Evolutionary conservation across 345 rosid genomes (phyloP), one percentile per base, ranked within the genome.

Genomic region (Rhodomyrtus tomentosa): DNA sequence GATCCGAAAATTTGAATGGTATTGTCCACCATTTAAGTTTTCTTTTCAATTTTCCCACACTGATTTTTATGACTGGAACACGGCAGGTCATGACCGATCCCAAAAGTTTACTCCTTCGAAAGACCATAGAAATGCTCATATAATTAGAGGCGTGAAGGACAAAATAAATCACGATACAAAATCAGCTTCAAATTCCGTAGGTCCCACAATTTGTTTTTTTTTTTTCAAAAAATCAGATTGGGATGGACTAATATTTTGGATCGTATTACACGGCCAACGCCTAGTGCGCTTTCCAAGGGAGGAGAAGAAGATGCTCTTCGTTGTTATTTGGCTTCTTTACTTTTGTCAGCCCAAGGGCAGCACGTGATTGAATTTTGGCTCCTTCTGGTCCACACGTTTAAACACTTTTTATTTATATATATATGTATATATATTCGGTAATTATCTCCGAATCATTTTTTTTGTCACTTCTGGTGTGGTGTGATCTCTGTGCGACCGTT

Each of bases 81-180:
- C 20, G 18, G 13, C 20, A 0, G 0, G 36, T 58, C 68, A n/a
- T 1, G 1, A 1, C 13, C 1, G 15, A 15, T n/a, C n/a, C n/a
- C n/a, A n/a, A n/a, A 6, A 14, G 2, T 36, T 58, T 12, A 32
- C 36, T 58, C 32, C 36, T 13, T n/a, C 32, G 29, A 58, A 58
- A 3, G 20, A n/a, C 29, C 32, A 13, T 58, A 15, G 27, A 29
- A 58, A 58, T n/a, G 29, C 36, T 56, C 36, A 1, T 7, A 59
- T 38, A 32, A 62, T 36, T 11, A n/a, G 38, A 55, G 58, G 3
- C 16, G 24, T 8, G 5, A 16, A 7, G 21, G 42, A 32, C 24
- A 32, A 29, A 32, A 29, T 42, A 13, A 13, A 4, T 50, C 52
- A 50, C 50, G 13, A 49, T 25, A 2, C 5, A 56, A 11, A 55